phyloP scores from a whole-genome alignment of 2,329 filamentous ascomycete species.

The Stagonosporopsis chrysanthemi region DNA sequence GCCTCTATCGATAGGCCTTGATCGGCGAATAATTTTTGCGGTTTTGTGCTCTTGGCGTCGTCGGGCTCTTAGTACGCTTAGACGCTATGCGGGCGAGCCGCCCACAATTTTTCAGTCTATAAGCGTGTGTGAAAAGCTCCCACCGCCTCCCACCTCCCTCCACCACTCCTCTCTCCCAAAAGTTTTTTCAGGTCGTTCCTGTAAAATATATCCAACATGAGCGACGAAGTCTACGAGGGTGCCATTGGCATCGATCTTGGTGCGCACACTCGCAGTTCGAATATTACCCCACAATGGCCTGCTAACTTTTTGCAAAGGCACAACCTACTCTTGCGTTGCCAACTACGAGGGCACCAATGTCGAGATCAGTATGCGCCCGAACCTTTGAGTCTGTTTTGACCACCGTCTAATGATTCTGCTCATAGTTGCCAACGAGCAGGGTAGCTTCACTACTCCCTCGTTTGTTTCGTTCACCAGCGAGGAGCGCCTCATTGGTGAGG shows the following conservation, averaged over 20 bases:
- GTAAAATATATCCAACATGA: slow-evolving; percentile 69
- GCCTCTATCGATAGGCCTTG: slow-evolving; percentile 17
- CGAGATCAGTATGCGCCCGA: slow-evolving; percentile 80
- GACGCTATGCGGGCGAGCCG: slow-evolving; percentile 23
- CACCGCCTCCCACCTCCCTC: slow-evolving; percentile 39
- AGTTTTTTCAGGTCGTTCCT: slow-evolving; percentile 40
- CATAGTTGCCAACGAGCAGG: slow-evolving; percentile 96
- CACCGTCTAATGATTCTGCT: slow-evolving; percentile 31
- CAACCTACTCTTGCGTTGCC: slow-evolving; percentile 99
- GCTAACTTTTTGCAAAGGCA: slow-evolving; percentile 68
- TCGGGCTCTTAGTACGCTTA: slow-evolving; percentile 16
- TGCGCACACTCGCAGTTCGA: slow-evolving; percentile 53
- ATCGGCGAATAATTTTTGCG: slow-evolving; percentile 23
- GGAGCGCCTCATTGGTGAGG: slow-evolving; percentile 99
- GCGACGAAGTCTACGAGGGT: slow-evolving; percentile 98
- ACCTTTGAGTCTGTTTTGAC: slow-evolving; percentile 7
- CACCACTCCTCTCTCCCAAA: slow-evolving; percentile 40
- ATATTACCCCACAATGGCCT: slow-evolving; percentile 40
- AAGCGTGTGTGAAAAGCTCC: slow-evolving; percentile 32
- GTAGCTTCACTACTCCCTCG: slow-evolving; percentile 97
- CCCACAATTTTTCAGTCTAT: slow-evolving; percentile 24
- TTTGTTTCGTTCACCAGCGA: slow-evolving; percentile 99
- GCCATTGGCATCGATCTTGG: slow-evolving; percentile 99
- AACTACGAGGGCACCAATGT: slow-evolving; percentile 99
- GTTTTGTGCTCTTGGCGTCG: slow-evolving; percentile 8